Percentiles rank a stretch among this genome's conserved stretches.
Evolutionary conservation across 2,329 filamentous ascomycete species (phyloP).

Genomic region (Tolypocladium endophyticum): DNA sequence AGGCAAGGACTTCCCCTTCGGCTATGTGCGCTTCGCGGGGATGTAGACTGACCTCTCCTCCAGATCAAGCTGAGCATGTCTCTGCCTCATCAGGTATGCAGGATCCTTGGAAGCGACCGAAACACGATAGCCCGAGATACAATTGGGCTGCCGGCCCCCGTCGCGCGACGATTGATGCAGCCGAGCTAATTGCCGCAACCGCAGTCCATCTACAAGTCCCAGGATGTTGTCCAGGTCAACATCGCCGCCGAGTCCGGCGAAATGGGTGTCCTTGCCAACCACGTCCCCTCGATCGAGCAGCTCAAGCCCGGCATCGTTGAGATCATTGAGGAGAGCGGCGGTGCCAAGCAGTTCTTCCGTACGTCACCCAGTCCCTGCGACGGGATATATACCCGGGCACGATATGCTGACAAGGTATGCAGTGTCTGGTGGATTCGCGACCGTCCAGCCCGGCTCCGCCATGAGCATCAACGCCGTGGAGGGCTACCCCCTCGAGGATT

Average conservation of each 20-base stretch:
- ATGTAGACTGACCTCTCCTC: conserved; percentile 12
- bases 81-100: conserved; percentile 93
- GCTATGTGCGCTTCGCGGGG: conserved; percentile 5
- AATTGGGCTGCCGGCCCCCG: conserved; percentile 14
- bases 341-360: conserved; percentile 97
- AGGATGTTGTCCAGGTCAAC: conserved; percentile 88
- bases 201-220: conserved; percentile 60
- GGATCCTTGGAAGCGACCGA: conserved; percentile 6
- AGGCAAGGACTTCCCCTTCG: conserved; percentile 38
- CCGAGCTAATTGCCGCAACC: conserved; percentile 40
- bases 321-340: conserved; percentile 85
- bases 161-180: conserved; percentile 10
- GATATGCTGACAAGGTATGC: conserved; percentile 5
- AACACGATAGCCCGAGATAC: conserved; percentile 12
- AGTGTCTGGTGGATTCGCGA: conserved; percentile 96
- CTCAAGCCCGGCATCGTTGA: conserved; percentile 93
- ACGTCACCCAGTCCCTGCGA: conserved; percentile 31
- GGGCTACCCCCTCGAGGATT: conserved; percentile 89
- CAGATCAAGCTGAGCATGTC: conserved; percentile 95
- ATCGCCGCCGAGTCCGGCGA: conserved; percentile 95
- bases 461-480: conserved; percentile 98
- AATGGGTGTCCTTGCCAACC: conserved; percentile 98
- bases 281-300: conserved; percentile 98
- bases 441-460: conserved; percentile 87
- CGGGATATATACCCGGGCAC: neutral